A percentile compares a stretch with the other conserved stretches of the same genome.
These are phyloP conservation scores for Pythium utonaiense DNA, from an alignment of 352 stramenopile genomes.

Conservation along the genomic window DNA sequence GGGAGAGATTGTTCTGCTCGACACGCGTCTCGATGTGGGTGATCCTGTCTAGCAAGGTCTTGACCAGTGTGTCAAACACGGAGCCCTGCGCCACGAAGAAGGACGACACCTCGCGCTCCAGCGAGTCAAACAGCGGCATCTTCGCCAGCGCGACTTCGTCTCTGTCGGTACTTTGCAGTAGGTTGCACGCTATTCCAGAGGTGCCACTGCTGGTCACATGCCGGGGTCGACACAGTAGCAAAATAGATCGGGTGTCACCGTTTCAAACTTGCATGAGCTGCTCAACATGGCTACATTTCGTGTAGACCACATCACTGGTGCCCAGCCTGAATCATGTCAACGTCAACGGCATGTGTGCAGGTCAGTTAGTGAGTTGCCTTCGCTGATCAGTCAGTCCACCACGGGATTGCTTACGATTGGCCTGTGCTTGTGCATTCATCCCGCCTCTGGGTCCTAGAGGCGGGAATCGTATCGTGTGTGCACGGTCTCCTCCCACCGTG, in stretches of 20 bases:
- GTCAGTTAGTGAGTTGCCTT: too few relatives aligned
- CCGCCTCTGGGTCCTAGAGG: too few relatives aligned
- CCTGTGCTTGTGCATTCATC: background rate
- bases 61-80: conserved; percentile 59
- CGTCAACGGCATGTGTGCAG: background rate
- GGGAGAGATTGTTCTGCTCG: conserved; percentile 17
- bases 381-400: background rate
- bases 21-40: conserved; percentile 37
- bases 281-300: conserved; percentile 7
- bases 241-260: background rate
- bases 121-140: conserved; percentile 66
- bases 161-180: too few relatives aligned
- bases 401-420: background rate
- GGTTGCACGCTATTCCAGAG: background rate
- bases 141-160: background rate
- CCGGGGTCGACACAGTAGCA: background rate
- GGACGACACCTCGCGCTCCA: conserved; percentile 54
- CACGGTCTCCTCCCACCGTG: too few relatives aligned
- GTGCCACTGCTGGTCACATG: too few relatives aligned
- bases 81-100: conserved; percentile 73
- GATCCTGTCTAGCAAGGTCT: conserved; percentile 54
- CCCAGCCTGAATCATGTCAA: background rate
- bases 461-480: too few relatives aligned
- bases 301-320: conserved; percentile 1
- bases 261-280: background rate